A percentile compares a stretch with the other conserved stretches of the same genome.
These are phyloP conservation scores for Nannizziopsis arthrosporioides DNA, from an alignment of 2,329 filamentous ascomycete genomes.

Conservation along the genomic window DNA sequence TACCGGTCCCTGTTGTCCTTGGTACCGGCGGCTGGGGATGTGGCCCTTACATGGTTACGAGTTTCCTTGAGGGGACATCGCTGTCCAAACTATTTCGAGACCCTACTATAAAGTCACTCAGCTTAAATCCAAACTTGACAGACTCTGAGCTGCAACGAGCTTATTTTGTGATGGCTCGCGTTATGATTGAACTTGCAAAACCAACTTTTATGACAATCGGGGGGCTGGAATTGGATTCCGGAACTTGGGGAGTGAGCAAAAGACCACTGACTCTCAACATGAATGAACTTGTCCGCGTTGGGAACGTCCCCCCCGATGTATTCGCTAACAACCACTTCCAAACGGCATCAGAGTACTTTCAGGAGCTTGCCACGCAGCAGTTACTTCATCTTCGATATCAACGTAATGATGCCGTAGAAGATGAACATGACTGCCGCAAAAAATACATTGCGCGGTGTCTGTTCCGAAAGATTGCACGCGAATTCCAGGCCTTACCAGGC, in stretches of 20 bases:
- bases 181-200: slow-evolving; percentile 15
- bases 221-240: slow-evolving; percentile 1
- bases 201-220: slow-evolving; percentile 16
- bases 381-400: slow-evolving; percentile 29
- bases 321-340: slow-evolving; percentile 5
- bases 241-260: slow-evolving; percentile 8
- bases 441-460: slow-evolving; percentile 37
- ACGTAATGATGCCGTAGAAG: slow-evolving; percentile 29
- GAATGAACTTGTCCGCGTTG: slow-evolving; percentile 14
- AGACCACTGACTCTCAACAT: slow-evolving; percentile 13
- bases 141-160: slow-evolving; percentile 9
- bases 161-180: slow-evolving; percentile 16
- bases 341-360: slow-evolving; percentile 12
- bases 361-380: slow-evolving; percentile 11
- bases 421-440: slow-evolving; percentile 32
- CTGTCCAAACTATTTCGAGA: slow-evolving; percentile 14
- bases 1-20: slow-evolving; percentile 1
- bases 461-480: slow-evolving; percentile 27
- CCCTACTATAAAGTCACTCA: slow-evolving; percentile 1
- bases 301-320: slow-evolving; percentile 10
- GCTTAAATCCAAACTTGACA: slow-evolving; percentile 12
- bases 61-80: slow-evolving; percentile 20
- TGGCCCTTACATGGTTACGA: slow-evolving; percentile 22
- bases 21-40: slow-evolving; percentile 16
- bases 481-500: slow-evolving; percentile 16